A percentile compares a stretch with the other conserved stretches of the same genome.
Conservation (phyloP, 176 grass and related monocot genomes). For the Rhynchospora tenuis region DNA sequence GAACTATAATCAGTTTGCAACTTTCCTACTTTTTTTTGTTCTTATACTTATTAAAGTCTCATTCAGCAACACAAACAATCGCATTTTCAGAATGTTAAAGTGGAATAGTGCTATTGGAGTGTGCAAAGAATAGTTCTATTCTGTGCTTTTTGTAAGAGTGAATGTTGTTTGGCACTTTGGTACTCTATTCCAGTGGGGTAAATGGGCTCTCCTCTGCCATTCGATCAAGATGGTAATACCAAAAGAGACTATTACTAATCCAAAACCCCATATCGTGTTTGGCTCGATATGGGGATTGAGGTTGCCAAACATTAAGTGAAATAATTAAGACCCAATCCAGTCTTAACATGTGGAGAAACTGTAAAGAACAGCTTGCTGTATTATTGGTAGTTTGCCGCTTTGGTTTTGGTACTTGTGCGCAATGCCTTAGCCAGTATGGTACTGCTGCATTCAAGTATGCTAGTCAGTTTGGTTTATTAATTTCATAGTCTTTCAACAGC, state of each 20-base stretch:
- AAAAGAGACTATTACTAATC: no score
- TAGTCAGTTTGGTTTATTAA: not conserved
- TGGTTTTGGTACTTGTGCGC: not conserved
- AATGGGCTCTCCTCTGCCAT: no score
- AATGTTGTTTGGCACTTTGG: no score
- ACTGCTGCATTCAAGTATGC: not conserved
- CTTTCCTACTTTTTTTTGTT: not conserved
- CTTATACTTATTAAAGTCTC: not conserved
- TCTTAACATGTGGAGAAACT: not conserved
- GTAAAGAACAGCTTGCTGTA: not conserved
- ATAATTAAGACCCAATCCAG: not conserved
- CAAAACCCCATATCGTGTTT: no score
- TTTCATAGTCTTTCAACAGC: constrained; percentile 23
- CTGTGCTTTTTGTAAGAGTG: no score
- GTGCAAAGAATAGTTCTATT: no score
- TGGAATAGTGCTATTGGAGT: no score
- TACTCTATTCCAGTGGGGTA: no score
- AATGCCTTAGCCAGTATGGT: not conserved
- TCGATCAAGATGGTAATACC: no score
- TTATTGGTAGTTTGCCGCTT: not conserved
- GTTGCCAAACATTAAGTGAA: not conserved
- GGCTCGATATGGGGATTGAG: no score
- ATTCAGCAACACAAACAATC: no score
- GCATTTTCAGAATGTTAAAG: no score
- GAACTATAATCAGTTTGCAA: not conserved